Percentiles rank a stretch among this genome's conserved stretches.
phyloP scores from a whole-genome alignment of 805 yeast species.

The Blastobotrys robertii region DNA sequence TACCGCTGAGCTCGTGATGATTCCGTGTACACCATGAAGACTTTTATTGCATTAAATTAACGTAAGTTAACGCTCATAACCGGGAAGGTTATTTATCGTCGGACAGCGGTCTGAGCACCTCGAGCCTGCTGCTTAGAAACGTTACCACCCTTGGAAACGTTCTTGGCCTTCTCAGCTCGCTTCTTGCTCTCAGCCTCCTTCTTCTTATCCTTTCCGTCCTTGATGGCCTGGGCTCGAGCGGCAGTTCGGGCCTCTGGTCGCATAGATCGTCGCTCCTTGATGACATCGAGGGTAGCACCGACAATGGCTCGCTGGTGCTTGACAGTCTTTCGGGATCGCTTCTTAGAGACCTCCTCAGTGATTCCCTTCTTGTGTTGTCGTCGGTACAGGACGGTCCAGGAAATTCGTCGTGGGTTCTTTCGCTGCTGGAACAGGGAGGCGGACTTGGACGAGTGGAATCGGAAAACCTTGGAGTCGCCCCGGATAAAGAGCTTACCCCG shows the following conservation, averaged over 20 bases:
- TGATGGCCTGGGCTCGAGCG: slow-evolving; percentile 84
- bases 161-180: slow-evolving; percentile 85
- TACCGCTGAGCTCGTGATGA: background rate
- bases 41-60: background rate
- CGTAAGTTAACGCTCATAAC: background rate
- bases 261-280: slow-evolving; percentile 92
- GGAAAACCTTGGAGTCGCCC: slow-evolving; percentile 99
- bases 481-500: slow-evolving; percentile 98
- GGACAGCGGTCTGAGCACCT: slow-evolving; percentile 38
- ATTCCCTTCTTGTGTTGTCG: slow-evolving; percentile 99
- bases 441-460: slow-evolving; percentile 97
- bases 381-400: slow-evolving; percentile 99
- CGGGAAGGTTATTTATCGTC: slow-evolving; percentile 3
- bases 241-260: slow-evolving; percentile 98
- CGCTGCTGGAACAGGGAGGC: slow-evolving; percentile 98
- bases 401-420: slow-evolving; percentile 99
- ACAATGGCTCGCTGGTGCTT: slow-evolving; percentile 99
- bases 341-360: slow-evolving; percentile 96
- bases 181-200: slow-evolving; percentile 88
- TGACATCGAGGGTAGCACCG: slow-evolving; percentile 97
- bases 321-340: slow-evolving; percentile 94
- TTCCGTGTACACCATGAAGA: background rate
- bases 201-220: slow-evolving; percentile 39
- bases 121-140: slow-evolving; percentile 93
- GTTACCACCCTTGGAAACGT: slow-evolving; percentile 44